These are phyloP conservation scores for Globisporangium orthogonon DNA, from an alignment of 352 stramenopile species.

Conservation along the genomic window DNA sequence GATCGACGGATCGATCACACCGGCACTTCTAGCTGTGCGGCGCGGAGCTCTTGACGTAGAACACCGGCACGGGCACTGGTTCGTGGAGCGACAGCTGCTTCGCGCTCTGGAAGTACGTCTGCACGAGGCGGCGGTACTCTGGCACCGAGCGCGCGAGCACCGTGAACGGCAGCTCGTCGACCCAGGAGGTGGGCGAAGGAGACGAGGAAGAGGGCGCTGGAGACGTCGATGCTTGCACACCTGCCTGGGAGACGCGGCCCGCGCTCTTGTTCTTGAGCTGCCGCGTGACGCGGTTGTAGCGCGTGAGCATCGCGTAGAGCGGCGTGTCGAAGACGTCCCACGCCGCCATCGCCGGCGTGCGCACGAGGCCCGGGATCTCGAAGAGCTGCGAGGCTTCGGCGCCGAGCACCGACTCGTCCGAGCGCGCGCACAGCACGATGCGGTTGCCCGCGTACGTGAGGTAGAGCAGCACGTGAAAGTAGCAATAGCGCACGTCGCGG, in stretches of 20 bases:
- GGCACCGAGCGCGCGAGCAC: constrained; percentile 45
- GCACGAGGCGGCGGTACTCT: constrained; percentile 62
- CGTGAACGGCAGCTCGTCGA: constrained; percentile 25
- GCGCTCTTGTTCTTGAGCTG: constrained; percentile 8
- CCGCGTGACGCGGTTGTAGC: constrained; percentile 44
- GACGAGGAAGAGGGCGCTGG: neutral
- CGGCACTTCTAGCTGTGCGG: constrained; percentile 2
- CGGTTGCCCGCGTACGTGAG: constrained; percentile 76
- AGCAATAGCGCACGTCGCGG: constrained; percentile 81
- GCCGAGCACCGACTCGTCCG: constrained; percentile 68
- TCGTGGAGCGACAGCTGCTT: constrained; percentile 60
- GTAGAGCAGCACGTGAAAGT: constrained; percentile 76
- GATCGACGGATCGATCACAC: neutral
- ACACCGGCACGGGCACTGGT: constrained; percentile 48
- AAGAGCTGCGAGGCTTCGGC: constrained; percentile 52
- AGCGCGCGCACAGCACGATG: constrained; percentile 60
- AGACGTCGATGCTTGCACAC: neutral
- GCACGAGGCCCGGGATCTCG: constrained; percentile 64
- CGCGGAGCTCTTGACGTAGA: constrained; percentile 31
- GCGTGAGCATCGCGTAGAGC: constrained; percentile 42
- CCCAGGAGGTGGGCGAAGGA: neutral
- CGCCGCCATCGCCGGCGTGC: constrained; percentile 19
- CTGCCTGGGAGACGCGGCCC: neutral
- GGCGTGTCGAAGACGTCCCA: constrained; percentile 64
- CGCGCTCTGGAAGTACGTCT: constrained; percentile 49